These are phyloP conservation scores for Starmera quercuum DNA, from an alignment of 805 yeast species.

Conservation along the genomic window DNA sequence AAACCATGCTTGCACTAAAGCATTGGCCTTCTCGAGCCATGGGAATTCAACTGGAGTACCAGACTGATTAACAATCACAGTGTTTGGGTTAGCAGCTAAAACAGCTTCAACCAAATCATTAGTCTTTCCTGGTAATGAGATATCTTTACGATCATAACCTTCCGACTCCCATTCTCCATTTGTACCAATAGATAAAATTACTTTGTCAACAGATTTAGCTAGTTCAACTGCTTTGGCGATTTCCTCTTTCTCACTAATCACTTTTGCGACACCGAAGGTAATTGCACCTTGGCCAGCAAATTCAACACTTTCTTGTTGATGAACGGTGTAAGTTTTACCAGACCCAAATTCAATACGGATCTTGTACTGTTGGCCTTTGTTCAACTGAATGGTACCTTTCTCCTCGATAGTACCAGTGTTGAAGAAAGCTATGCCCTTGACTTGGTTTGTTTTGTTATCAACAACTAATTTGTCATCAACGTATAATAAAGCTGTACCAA, in stretches of 20 bases:
- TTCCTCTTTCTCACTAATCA: slow-evolving; percentile 22
- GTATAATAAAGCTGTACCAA: slow-evolving; percentile 50
- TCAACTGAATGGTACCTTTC: slow-evolving; percentile 27
- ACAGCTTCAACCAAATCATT: slow-evolving; percentile 41
- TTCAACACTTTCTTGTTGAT: slow-evolving; percentile 10
- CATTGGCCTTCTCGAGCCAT: slow-evolving; percentile 37
- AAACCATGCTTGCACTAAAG: slow-evolving; percentile 48
- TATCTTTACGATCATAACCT: slow-evolving; percentile 45
- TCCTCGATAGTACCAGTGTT: slow-evolving; percentile 49
- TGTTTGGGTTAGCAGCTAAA: slow-evolving; percentile 39
- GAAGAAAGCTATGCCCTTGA: slow-evolving; percentile 41
- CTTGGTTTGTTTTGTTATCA: slow-evolving; percentile 49
- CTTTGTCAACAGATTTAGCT: slow-evolving; percentile 47
- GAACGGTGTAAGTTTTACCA: slow-evolving; percentile 28
- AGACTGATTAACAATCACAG: slow-evolving; percentile 49
- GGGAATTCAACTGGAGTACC: slow-evolving; percentile 60
- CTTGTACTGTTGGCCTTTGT: slow-evolving; percentile 37
- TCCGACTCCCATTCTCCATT: slow-evolving; percentile 54
- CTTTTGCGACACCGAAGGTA: slow-evolving; percentile 24
- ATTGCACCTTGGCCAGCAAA: slow-evolving; percentile 24
- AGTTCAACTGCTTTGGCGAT: slow-evolving; percentile 36
- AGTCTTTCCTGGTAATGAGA: slow-evolving; percentile 45
- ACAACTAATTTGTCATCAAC: slow-evolving; percentile 44
- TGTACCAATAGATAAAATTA: slow-evolving; percentile 43
- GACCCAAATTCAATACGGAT: slow-evolving; percentile 45